A percentile compares a stretch with the other conserved stretches of the same genome.
Evolutionary conservation across 208 protist genomes (phyloP).

Genomic region (Wallacemonas sp.): DNA sequence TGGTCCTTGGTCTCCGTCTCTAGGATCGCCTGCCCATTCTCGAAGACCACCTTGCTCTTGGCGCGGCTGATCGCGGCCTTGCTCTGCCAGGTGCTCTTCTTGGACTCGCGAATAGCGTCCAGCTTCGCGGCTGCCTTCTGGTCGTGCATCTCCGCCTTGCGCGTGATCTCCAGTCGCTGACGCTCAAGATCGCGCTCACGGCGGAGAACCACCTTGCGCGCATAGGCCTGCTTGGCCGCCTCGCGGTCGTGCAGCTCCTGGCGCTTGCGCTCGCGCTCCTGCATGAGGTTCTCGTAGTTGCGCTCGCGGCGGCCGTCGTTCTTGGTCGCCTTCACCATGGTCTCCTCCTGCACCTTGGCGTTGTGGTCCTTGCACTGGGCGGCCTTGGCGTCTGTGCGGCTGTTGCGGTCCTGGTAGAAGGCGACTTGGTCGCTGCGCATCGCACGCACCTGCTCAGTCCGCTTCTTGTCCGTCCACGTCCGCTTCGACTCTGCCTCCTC

Average conservation of each 20-base stretch:
- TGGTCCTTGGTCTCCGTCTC: conserved; percentile 48
- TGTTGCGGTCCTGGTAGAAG: conserved; percentile 63
- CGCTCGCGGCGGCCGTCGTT: conserved; percentile 47
- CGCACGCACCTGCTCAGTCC: conserved; percentile 39
- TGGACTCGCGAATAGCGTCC: conserved; percentile 39
- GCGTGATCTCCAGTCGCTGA: conserved; percentile 35
- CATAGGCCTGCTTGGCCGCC: conserved; percentile 40
- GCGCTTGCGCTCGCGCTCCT: conserved; percentile 42
- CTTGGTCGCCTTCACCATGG: conserved; percentile 39
- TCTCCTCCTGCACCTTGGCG: conserved; percentile 37
- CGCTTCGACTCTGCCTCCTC: conserved; percentile 32
- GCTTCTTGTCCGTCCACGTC: conserved; percentile 51
- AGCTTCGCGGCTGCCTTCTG: conserved; percentile 58
- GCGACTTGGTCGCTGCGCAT: conserved; percentile 43
- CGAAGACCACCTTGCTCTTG: conserved; percentile 40
- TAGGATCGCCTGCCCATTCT: conserved; percentile 46
- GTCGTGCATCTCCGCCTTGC: conserved; percentile 29
- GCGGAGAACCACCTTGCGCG: conserved; percentile 28
- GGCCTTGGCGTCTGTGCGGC: conserved; percentile 41
- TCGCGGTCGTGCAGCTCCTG: conserved; percentile 52
- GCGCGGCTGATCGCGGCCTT: conserved; percentile 40
- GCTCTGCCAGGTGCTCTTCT: conserved; percentile 34
- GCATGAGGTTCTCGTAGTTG: conserved; percentile 44
- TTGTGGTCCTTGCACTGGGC: conserved; percentile 41
- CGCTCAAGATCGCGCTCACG: conserved; percentile 33